Percentiles rank a stretch among this genome's conserved stretches.
Evolutionary conservation across 306 rosid genomes (phyloP).

Genomic region (Vigna mungo): DNA sequence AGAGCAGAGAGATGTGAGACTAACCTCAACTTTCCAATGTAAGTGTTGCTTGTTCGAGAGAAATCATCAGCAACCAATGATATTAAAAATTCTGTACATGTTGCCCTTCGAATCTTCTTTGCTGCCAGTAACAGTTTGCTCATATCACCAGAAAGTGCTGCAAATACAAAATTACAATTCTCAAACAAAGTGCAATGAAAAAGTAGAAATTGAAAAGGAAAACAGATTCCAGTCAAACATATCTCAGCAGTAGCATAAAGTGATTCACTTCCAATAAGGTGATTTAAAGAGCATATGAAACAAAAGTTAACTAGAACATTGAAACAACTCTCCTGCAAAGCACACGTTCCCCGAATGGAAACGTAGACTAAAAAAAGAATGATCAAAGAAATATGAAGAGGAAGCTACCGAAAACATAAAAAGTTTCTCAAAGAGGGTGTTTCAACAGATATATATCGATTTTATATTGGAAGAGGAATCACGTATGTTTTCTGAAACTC

Average conservation of each 20-base stretch:
- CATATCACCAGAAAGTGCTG: conserved; percentile 84
- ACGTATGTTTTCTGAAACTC: background rate
- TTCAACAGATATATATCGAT: conserved; percentile 21
- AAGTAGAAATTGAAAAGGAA: background rate
- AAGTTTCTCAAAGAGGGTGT: conserved; percentile 1
- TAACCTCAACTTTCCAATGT: conserved; percentile 84
- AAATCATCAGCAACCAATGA: conserved; percentile 76
- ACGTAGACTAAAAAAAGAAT: conserved; percentile 8
- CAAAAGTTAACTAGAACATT: background rate
- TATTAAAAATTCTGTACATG: conserved; percentile 74
- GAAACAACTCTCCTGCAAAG: background rate
- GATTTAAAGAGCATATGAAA: background rate
- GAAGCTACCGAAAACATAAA: background rate
- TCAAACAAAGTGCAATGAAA: conserved; percentile 11
- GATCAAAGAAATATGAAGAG: background rate
- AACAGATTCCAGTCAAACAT: conserved; percentile 26
- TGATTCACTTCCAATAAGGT: conserved; percentile 28
- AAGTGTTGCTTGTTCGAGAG: conserved; percentile 70
- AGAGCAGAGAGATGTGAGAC: conserved; percentile 20
- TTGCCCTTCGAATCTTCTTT: conserved; percentile 80
- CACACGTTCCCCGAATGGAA: background rate
- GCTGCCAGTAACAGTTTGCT: conserved; percentile 85
- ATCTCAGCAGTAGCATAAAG: background rate
- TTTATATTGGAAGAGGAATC: conserved; percentile 26
- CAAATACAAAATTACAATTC: conserved; percentile 11